Evolutionary conservation across 148 eudicot genomes (phyloP).

Genomic region (Chenopodium suecicum): DNA sequence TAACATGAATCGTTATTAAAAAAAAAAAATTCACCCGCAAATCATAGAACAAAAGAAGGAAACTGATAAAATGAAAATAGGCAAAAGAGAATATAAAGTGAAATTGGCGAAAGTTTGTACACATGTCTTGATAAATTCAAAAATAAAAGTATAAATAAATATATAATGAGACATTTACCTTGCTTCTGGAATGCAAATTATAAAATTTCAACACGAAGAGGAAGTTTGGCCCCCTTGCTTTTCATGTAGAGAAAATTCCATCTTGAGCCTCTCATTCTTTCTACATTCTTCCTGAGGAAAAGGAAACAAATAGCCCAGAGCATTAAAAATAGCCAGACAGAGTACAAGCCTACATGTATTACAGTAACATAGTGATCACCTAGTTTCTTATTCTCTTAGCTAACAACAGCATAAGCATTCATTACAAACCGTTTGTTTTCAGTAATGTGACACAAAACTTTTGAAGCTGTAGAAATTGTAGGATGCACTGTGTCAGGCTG

Average conservation of each 20-base stretch:
- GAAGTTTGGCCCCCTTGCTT: slow-evolving; percentile 34
- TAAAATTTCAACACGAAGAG: not conserved
- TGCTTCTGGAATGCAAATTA: not conserved
- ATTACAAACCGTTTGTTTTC: not conserved
- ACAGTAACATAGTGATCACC: not conserved
- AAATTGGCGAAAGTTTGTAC: too few relatives aligned
- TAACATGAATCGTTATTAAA: too few relatives aligned
- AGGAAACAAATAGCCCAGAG: not conserved
- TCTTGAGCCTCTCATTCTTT: slow-evolving; percentile 35
- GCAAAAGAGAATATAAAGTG: too few relatives aligned
- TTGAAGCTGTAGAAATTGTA: not conserved
- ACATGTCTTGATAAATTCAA: too few relatives aligned
- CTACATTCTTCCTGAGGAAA: slow-evolving; percentile 20
- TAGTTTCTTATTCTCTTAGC: not conserved
- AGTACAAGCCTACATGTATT: not conserved
- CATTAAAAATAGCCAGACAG: not conserved
- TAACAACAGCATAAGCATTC: not conserved
- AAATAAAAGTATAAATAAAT: too few relatives aligned
- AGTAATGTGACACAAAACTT: not conserved
- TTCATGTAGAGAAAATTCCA: slow-evolving; percentile 46
- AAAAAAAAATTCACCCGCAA: too few relatives aligned
- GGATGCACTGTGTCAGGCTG: not conserved
- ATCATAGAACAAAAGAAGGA: too few relatives aligned
- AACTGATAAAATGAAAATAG: too few relatives aligned
- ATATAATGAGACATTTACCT: not conserved